Evolutionary conservation across 352 stramenopile genomes (phyloP).

Genomic region (Phytopythium vexans): DNA sequence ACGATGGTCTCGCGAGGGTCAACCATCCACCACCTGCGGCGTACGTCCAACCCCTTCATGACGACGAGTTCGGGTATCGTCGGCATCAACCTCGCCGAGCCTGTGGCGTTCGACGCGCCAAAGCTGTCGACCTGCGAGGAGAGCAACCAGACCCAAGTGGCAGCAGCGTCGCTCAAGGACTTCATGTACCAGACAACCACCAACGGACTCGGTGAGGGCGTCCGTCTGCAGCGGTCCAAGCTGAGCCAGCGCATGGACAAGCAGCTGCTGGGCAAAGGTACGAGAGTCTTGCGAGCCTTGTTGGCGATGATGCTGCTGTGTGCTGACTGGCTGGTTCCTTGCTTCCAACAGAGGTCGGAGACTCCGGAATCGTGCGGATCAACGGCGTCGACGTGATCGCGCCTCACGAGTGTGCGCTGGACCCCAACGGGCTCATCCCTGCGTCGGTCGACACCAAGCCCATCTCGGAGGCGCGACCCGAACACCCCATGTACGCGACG

Average conservation of each 20-base stretch:
- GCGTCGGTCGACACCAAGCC: slow-evolving; percentile 46
- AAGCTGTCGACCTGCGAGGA: slow-evolving; percentile 26
- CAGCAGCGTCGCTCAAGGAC: slow-evolving; percentile 33
- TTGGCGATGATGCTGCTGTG: not conserved
- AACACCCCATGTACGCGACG: slow-evolving; percentile 75
- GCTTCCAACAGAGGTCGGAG: slow-evolving; percentile 42
- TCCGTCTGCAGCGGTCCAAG: slow-evolving; percentile 32
- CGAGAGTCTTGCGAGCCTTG: not conserved
- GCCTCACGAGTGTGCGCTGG: slow-evolving; percentile 48
- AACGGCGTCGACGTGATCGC: slow-evolving; percentile 50
- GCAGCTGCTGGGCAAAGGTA: slow-evolving; percentile 59
- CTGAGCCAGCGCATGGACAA: slow-evolving; percentile 83
- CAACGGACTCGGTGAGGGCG: slow-evolving; percentile 43
- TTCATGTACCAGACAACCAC: slow-evolving; percentile 85
- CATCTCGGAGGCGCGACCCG: slow-evolving; percentile 53
- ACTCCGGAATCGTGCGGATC: slow-evolving; percentile 48
- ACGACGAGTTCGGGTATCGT: slow-evolving; percentile 83
- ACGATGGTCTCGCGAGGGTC: slow-evolving; percentile 73
- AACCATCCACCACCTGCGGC: slow-evolving; percentile 64
- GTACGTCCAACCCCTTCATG: slow-evolving; percentile 80
- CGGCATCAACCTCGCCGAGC: slow-evolving; percentile 72
- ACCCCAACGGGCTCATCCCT: slow-evolving; percentile 49
- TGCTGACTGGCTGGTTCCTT: not conserved
- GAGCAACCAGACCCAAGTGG: slow-evolving; percentile 21
- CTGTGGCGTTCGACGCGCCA: slow-evolving; percentile 59